phyloP scores from a whole-genome alignment of 1,284 basidiomycete genomes.

The Mycena sp. region DNA sequence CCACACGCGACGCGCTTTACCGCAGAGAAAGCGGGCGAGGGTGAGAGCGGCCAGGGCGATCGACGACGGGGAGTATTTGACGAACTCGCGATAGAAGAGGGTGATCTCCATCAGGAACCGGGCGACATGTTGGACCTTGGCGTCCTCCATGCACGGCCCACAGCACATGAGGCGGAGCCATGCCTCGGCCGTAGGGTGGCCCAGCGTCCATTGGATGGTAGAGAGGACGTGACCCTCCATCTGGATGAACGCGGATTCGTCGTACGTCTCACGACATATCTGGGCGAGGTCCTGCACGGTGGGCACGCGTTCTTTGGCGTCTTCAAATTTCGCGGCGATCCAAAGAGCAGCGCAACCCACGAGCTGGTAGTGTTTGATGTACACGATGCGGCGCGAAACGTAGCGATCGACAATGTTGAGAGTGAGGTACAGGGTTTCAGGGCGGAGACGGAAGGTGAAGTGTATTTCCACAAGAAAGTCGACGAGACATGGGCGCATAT shows the following conservation, averaged over 20 bases:
- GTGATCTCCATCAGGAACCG: conserved; percentile 99
- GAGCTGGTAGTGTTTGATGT: conserved; percentile 99
- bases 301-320: conserved; percentile 98
- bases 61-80: conserved; percentile 85
- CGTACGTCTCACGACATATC: conserved; percentile 95
- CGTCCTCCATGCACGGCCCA: conserved; percentile 79
- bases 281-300: conserved; percentile 93
- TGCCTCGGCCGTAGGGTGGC: conserved; percentile 97
- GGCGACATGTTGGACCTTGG: conserved; percentile 92
- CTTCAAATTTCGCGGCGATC: conserved; percentile 99
- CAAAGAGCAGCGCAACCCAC: conserved; percentile 98
- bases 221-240: conserved; percentile 98
- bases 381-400: conserved; percentile 97
- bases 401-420: conserved; percentile 99
- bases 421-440: conserved; percentile 98
- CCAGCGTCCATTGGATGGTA: conserved; percentile 96
- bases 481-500: conserved; percentile 99
- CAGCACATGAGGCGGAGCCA: conserved; percentile 91
- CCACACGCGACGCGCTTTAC: conserved; percentile 78
- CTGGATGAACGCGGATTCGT: conserved; percentile 95
- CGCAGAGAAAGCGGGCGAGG: conserved; percentile 88
- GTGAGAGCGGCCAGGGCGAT: conserved; percentile 91
- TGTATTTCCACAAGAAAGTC: conserved; percentile 99
- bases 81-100: conserved; percentile 95
- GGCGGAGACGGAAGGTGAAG: conserved; percentile 94